Base-by-base conservation (phyloP, 139 green algal species). In the Chlamydomonas sphaeroides region DNA sequence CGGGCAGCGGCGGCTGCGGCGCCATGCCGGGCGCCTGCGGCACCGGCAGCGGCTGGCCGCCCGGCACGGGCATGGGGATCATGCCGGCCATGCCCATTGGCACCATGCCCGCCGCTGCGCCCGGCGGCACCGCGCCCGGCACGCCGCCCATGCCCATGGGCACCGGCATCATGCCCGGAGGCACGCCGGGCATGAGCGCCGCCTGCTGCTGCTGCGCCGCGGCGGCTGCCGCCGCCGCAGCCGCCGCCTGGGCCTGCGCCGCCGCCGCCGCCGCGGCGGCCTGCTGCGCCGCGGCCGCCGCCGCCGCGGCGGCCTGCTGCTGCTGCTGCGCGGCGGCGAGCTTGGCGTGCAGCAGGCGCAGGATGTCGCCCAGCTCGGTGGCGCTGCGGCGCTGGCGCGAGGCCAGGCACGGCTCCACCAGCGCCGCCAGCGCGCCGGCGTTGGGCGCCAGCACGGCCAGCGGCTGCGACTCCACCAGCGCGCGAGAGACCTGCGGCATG, bases 321-420 rank as follows among this genome's bases (percentile, higher is more conserved):
- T 21, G 56, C 38, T 33, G 36, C 57, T 26, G 39, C n/a, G 74
- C 74, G 26, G 74, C 74, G 39, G 59, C 39, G 38, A 70, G 15
- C 74, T 80, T 80, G 38, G 36, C 57, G 61, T 32, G 86, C 41
- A 91, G 69, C 17, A 78, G 78, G 28, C 80, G 30, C 26, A 91
- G 33, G 3, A 89, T 68, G n/a, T 56, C 67, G 51, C 89, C 87
- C 48, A 91, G 79, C 36, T 87, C 79, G 20, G 70, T 39, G 3
- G 91, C 63, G 2, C 73, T 42, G 17, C 67, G 49, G 65, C 85
- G 79, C 38, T 88, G 65, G 32, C 70, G 81, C 39, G 83, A 86
- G 56, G 76, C 70, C 35, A 87, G 63, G 69, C 85, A 88, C 7
- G 76, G 83, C 57, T 84, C 66, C 70, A 89, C 68, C 79, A 92